Evolutionary conservation across 148 eudicot genomes (phyloP), one percentile per base, ranked within the genome.

Genomic region (Vaccinium darrowii): DNA sequence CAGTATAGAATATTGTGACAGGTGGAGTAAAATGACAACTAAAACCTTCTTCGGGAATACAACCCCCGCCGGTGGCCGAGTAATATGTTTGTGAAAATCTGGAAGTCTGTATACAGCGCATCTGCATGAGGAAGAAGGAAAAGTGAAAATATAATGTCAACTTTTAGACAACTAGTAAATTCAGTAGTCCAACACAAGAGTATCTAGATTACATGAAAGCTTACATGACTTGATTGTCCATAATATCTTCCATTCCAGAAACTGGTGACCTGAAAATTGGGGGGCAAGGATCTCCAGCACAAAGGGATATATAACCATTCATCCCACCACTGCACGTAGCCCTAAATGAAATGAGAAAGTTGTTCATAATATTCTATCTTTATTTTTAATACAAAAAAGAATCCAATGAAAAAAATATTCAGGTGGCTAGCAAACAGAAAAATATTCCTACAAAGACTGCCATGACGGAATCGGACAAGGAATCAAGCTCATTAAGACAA

Each of bases 281-380:
- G 58, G 99, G 99, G 80, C 99, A 96, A 47, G 98, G 98, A 81
- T 96, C 99, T 82, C 99, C 98, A 85, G 91, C 87, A 87, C 98
- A 94, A 88, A 93, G 97, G 81, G 95, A 95, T 81, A 96, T 89
- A 87, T 93, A 96, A 78, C 99, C 99, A 81, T 96, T 92, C 99
- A 96, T 96, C 83, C 98, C 99, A 86, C 93, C 95, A 89, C 98
- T 96, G 97, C 95, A 93, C 76, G 86, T 76, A 91, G 82, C 84
- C 90, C 86, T 76, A 89, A 88, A 81, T 76, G 27, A 87, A 81
- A 89, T 90, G 82, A 92, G 90, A 67, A 87, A 83, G 89, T 74
- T 79, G 63, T 78, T 86, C 43, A 84, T 81, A 49, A 9, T 69
- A 62, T 79, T 49, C 18, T 73, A 72, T 23, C 23, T 50, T 50